These are phyloP conservation scores for Candida takata DNA, from an alignment of 805 yeast genomes.

Conservation along the genomic window DNA sequence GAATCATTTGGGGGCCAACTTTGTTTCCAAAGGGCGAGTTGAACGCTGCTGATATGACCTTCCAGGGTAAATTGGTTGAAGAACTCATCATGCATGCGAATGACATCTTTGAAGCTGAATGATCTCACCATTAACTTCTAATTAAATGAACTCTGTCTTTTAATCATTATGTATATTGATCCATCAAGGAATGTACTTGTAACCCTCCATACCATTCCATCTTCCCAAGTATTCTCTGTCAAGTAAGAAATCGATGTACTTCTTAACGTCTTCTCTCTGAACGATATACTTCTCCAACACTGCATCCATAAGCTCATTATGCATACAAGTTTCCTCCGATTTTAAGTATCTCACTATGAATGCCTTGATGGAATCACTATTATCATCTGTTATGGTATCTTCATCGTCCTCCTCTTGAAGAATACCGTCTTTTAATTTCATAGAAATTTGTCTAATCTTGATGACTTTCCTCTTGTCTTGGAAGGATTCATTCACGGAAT, in stretches of 20 bases:
- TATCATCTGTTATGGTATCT: slow-evolving; percentile 5
- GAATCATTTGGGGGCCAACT: slow-evolving; percentile 94
- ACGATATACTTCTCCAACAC: slow-evolving; percentile 6
- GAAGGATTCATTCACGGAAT: slow-evolving; percentile 14
- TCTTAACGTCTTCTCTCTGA: slow-evolving; percentile 7
- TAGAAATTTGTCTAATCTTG: slow-evolving; percentile 15
- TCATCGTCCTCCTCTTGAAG: slow-evolving; percentile 6
- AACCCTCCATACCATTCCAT: slow-evolving; percentile 5
- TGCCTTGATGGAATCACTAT: slow-evolving; percentile 10
- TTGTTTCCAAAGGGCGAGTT: slow-evolving; percentile 62
- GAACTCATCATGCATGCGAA: slow-evolving; percentile 77
- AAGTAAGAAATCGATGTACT: slow-evolving; percentile 6
- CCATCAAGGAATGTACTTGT: slow-evolving; percentile 15
- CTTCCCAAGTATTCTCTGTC: slow-evolving; percentile 11
- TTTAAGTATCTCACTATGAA: slow-evolving; percentile 19
- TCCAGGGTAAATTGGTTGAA: slow-evolving; percentile 73
- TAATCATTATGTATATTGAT: neutral
- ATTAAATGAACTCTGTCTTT: neutral
- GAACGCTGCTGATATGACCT: slow-evolving; percentile 66
- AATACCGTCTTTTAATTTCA: slow-evolving; percentile 13
- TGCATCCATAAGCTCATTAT: slow-evolving; percentile 10
- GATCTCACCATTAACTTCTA: neutral
- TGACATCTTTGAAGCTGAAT: slow-evolving; percentile 68
- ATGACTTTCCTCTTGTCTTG: slow-evolving; percentile 10
- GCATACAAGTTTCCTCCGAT: slow-evolving; percentile 5